Evolutionary conservation across 331 rosid genomes (phyloP).

Genomic region (Malus hybrid): DNA sequence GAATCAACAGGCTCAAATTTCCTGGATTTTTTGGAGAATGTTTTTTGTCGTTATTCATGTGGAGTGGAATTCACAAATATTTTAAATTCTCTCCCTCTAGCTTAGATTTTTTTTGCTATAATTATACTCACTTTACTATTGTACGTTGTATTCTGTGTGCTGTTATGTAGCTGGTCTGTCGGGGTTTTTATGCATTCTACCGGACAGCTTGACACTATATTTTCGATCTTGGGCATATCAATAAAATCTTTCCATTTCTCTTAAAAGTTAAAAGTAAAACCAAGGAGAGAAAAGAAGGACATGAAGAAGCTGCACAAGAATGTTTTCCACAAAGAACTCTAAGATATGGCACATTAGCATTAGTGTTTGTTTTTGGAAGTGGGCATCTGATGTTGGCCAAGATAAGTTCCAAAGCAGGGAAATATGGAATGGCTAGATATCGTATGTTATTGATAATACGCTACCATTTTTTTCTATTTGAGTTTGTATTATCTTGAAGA

Average conservation of each 20-base stretch:
- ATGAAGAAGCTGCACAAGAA: neutral
- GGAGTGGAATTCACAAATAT: too few relatives aligned
- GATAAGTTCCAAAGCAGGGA: neutral
- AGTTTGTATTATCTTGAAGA: neutral
- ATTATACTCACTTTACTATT: neutral
- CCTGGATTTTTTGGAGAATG: neutral
- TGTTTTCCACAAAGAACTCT: neutral
- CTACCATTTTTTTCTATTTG: neutral
- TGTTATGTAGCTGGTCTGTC: neutral
- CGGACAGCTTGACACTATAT: neutral
- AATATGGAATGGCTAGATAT: neutral
- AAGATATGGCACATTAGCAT: neutral
- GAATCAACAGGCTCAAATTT: neutral
- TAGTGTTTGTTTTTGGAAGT: neutral
- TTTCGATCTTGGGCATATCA: neutral
- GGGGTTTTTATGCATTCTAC: neutral
- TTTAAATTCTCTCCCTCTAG: neutral
- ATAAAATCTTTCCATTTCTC: neutral
- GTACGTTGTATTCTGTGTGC: neutral
- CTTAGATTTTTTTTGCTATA: neutral
- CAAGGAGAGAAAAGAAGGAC: neutral
- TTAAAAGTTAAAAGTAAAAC: neutral
- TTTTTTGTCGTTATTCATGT: too few relatives aligned
- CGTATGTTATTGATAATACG: neutral
- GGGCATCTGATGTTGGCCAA: neutral